Evolutionary conservation across 169 alveolate species (phyloP), one percentile per base, ranked within the genome.

Genomic region (Eimeria brunetti): DNA sequence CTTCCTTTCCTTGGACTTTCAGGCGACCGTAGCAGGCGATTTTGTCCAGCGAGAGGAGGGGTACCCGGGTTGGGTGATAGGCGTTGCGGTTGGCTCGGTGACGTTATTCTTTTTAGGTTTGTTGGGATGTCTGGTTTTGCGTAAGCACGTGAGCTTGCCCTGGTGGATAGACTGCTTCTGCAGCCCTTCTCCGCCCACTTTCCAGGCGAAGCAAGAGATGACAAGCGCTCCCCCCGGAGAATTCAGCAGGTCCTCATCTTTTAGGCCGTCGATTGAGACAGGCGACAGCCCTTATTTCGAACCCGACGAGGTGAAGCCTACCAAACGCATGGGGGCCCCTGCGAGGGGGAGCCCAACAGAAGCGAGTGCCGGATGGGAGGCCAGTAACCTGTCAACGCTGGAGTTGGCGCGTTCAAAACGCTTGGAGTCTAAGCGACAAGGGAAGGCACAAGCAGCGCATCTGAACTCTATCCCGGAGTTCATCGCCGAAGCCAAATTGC

Each of bases 111-210:
- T 93, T 53, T 30, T 93, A 46, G 83, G 89, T 41, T 71, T 93
- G 60, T n/a, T 93, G 62, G 96, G 83, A 36, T 83, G 96, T 36
- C 62, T 93, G 30, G 76, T 93, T 8, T 58, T 93, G 81, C 85
- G 90, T n/a, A 88, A 56, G 36, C 93, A 93, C 86, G 88, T 84
- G 71, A 93, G 85, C 64, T 76, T 93, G 88, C 96, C 96, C 5
- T 93, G 96, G 96, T 93, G 96, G 96, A 76, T 93, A 27, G 96
- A 88, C 49, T 93, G 96, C 93, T 49, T 93, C 44, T 93, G 96
- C 83, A 86, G 93, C 56, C 93, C 93, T 12, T 86, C 93, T 4
- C 93, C 93, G 38, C 93, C 93, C 22, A 60, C 93, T 30, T 86
- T 86, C 53, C 93, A 86, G 83, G 12, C 67, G 46, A 86, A 62